These are phyloP conservation scores for Mucor racemosus DNA, from an alignment of 371 early-diverging fungal species.

Conservation along the genomic window DNA sequence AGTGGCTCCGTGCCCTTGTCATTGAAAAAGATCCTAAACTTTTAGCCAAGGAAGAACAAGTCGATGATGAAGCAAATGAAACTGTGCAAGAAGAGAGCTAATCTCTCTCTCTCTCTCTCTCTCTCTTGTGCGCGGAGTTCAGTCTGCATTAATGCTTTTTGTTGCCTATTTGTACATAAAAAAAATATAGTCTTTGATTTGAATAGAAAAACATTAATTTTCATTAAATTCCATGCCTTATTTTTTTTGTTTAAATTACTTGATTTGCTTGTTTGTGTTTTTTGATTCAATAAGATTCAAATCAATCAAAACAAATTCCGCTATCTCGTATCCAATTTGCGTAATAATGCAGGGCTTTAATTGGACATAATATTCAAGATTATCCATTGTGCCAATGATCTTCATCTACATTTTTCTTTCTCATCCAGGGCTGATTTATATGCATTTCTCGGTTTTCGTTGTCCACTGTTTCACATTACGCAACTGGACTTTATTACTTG, in stretches of 20 bases:
- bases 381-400: not conserved
- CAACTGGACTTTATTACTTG: no score
- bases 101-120: not conserved
- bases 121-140: not conserved
- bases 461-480: not conserved
- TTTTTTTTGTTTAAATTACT: conserved; percentile 1
- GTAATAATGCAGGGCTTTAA: not conserved
- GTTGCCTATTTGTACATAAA: conserved; percentile 3
- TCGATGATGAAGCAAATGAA: not conserved
- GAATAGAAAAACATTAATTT: not conserved
- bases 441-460: conserved; percentile 2
- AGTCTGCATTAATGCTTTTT: not conserved
- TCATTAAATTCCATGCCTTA: not conserved
- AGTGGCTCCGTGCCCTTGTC: conserved; percentile 84
- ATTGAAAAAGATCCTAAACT: conserved; percentile 67
- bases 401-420: not conserved
- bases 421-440: not conserved
- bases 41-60: conserved; percentile 8
- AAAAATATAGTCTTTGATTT: not conserved
- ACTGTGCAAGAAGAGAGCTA: not conserved
- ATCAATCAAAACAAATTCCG: conserved; percentile 7
- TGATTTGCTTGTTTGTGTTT: not conserved
- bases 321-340: conserved; percentile 10
- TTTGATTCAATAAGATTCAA: not conserved
- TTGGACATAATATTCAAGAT: not conserved